These are phyloP conservation scores for Exserohilum rostratum DNA, from an alignment of 2,329 filamentous ascomycete genomes.

Conservation along the genomic window DNA sequence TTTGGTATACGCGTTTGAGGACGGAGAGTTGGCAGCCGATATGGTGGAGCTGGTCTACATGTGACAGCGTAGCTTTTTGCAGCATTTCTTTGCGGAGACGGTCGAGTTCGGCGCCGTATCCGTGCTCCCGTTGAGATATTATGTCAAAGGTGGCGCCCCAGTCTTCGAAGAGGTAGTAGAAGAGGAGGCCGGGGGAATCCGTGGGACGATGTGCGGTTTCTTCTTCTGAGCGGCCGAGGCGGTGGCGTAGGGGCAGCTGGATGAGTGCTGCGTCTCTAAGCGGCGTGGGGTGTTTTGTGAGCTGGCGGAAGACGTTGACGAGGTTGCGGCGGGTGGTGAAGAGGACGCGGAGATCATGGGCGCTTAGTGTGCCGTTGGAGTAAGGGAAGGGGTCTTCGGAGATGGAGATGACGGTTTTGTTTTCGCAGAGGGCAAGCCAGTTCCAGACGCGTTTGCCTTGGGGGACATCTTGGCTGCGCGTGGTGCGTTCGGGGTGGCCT, in stretches of 20 bases:
- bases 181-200: conserved; percentile 65
- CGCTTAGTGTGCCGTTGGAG: conserved; percentile 43
- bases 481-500: conserved; percentile 37
- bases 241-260: conserved; percentile 53
- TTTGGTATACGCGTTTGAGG: conserved; percentile 65
- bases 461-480: conserved; percentile 49
- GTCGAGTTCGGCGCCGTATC: conserved; percentile 57
- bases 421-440: conserved; percentile 72
- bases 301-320: conserved; percentile 65
- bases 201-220: conserved; percentile 55
- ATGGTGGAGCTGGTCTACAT: conserved; percentile 61
- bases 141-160: conserved; percentile 66
- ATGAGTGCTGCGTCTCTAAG: conserved; percentile 49
- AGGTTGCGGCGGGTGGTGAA: conserved; percentile 63
- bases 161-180: conserved; percentile 72
- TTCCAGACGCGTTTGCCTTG: conserved; percentile 67
- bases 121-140: conserved; percentile 56
- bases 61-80: conserved; percentile 52
- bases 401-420: conserved; percentile 74
- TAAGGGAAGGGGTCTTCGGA: conserved; percentile 64
- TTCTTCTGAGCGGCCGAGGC: conserved; percentile 53
- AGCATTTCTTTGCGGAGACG: conserved; percentile 62
- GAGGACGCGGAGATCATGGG: conserved; percentile 54
- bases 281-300: conserved; percentile 60
- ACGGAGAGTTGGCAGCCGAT: conserved; percentile 67